Percentiles rank a stretch among this genome's conserved stretches.
Evolutionary conservation across 2,329 filamentous ascomycete species (phyloP).

Genomic region (Xylariaceae sp.): DNA sequence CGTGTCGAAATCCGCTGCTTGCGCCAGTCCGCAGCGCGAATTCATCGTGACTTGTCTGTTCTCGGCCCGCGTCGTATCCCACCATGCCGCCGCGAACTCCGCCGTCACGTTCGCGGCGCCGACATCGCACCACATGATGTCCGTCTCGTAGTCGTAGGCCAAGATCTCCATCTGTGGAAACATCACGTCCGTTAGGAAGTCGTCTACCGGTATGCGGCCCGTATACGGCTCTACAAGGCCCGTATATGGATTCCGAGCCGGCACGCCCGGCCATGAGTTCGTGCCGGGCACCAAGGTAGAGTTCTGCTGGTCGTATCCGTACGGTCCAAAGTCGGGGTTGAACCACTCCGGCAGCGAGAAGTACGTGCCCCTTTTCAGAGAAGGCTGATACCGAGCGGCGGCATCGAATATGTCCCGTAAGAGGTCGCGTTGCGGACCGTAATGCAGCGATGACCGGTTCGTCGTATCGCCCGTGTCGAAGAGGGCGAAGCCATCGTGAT

Average conservation of each 20-base stretch:
- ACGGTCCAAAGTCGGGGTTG: slow-evolving; percentile 40
- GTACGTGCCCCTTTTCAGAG: slow-evolving; percentile 41
- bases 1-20: slow-evolving; percentile 51
- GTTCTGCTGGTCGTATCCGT: slow-evolving; percentile 37
- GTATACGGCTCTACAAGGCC: slow-evolving; percentile 38
- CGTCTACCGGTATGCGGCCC: slow-evolving; percentile 34
- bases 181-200: slow-evolving; percentile 41
- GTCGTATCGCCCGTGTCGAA: slow-evolving; percentile 38
- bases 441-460: slow-evolving; percentile 37
- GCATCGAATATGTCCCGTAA: slow-evolving; percentile 41
- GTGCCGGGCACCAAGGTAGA: slow-evolving; percentile 23
- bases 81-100: slow-evolving; percentile 39
- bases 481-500: slow-evolving; percentile 43
- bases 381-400: slow-evolving; percentile 36
- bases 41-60: slow-evolving; percentile 50
- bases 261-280: slow-evolving; percentile 35
- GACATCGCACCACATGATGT: slow-evolving; percentile 48
- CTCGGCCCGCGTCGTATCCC: slow-evolving; percentile 34
- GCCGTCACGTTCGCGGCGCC: slow-evolving; percentile 40
- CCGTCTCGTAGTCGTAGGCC: slow-evolving; percentile 38
- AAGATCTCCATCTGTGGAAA: slow-evolving; percentile 43
- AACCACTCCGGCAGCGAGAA: slow-evolving; percentile 47
- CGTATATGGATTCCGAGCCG: slow-evolving; percentile 41
- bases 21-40: slow-evolving; percentile 49
- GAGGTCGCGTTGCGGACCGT: slow-evolving; percentile 38